Percentiles rank a stretch among this genome's conserved stretches.
Evolutionary conservation across 163 green algal genomes (phyloP).

Genomic region (Chlorella variabilis): DNA sequence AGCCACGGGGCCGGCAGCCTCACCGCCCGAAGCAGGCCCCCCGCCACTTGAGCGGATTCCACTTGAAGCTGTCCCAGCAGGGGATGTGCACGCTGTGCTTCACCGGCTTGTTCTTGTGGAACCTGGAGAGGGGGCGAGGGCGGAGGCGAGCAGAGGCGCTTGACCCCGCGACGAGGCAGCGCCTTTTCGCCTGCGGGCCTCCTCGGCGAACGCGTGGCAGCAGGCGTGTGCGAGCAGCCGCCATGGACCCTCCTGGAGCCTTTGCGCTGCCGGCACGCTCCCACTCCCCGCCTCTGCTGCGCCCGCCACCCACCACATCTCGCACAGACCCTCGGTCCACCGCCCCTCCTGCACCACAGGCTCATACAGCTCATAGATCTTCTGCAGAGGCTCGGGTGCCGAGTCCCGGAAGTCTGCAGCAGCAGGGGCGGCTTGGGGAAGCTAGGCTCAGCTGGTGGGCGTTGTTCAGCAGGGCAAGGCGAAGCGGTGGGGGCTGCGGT

Average conservation of each 20-base stretch:
- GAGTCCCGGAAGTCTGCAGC: constrained; percentile 17
- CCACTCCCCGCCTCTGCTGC: too few relatives aligned
- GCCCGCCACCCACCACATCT: constrained; percentile 56
- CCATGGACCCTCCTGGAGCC: too few relatives aligned
- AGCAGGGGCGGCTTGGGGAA: not conserved
- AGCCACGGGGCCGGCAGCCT: not conserved
- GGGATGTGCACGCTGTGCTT: constrained; percentile 60
- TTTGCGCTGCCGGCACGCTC: too few relatives aligned
- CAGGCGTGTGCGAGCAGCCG: too few relatives aligned
- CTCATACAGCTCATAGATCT: constrained; percentile 32
- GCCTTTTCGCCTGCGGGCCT: too few relatives aligned
- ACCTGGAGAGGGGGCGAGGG: not conserved
- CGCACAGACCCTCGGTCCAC: constrained; percentile 58
- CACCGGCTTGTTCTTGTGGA: constrained; percentile 41
- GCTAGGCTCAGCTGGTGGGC: too few relatives aligned
- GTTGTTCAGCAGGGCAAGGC: too few relatives aligned
- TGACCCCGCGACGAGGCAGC: too few relatives aligned
- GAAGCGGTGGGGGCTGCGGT: too few relatives aligned
- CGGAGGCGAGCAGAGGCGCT: not conserved
- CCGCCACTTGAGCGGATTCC: constrained; percentile 46
- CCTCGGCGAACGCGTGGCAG: too few relatives aligned
- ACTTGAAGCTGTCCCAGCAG: constrained; percentile 60
- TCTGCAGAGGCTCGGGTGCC: not conserved
- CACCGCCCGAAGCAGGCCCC: constrained; percentile 48
- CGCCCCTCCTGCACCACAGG: constrained; percentile 37